Conservation (phyloP, 169 alveolate species). For the Cyclospora cayetanensis region DNA sequence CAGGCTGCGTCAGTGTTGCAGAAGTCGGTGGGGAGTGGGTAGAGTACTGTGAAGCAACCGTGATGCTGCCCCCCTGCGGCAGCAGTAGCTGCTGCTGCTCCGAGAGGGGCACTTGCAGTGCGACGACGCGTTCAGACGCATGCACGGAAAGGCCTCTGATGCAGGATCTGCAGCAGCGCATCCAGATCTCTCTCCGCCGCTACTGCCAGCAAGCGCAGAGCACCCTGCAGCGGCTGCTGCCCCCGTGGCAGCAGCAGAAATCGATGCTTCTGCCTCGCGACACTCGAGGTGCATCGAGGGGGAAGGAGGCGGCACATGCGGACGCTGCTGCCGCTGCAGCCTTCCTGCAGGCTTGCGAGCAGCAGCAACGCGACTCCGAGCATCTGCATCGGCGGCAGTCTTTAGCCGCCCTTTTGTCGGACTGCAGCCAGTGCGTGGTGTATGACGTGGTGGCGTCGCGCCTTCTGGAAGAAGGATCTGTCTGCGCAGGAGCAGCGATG, state of each 20-base stretch:
- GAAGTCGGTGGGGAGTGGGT: not conserved
- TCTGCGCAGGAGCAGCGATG: not conserved
- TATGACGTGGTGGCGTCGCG: not conserved
- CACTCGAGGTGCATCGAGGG: not conserved
- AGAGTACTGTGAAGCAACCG: not conserved
- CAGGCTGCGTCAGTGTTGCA: not conserved
- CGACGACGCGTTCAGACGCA: not conserved
- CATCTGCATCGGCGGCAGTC: too few species aligned
- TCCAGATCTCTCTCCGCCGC: not conserved
- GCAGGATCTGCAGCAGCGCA: not conserved
- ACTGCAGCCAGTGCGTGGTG: too few species aligned
- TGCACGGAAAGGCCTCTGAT: not conserved
- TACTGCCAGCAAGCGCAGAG: not conserved
- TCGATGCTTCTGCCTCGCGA: not conserved
- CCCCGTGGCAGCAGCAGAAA: not conserved
- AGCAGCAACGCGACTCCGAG: too few species aligned
- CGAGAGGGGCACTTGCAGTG: not conserved
- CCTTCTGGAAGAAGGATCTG: conserved; percentile 1
- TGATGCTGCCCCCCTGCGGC: not conserved
- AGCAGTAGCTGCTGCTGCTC: not conserved
- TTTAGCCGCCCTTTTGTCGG: too few species aligned
- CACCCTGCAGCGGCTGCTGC: not conserved
- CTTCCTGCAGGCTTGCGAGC: too few species aligned
- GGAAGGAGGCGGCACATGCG: not conserved
- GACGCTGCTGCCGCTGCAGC: not conserved